Evolutionary conservation across 2,329 filamentous ascomycete species (phyloP).

Genomic region (Aspergillus awamori): DNA sequence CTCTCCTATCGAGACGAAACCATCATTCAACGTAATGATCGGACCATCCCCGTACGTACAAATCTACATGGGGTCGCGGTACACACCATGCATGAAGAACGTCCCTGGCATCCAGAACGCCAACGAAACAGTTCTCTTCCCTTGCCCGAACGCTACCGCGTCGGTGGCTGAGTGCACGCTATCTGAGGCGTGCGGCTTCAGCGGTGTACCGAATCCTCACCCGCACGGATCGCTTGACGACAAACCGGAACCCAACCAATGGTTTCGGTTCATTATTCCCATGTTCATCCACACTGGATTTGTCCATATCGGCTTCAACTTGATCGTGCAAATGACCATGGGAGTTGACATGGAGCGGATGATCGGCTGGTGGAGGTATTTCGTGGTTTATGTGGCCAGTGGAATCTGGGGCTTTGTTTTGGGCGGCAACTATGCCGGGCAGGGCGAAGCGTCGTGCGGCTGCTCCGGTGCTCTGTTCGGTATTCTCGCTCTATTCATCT

Average conservation of each 20-base stretch:
- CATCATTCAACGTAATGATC: slow-evolving; percentile 95
- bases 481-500: slow-evolving; percentile 80
- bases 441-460: slow-evolving; percentile 79
- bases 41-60: slow-evolving; percentile 86
- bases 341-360: slow-evolving; percentile 89
- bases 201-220: slow-evolving; percentile 69
- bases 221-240: slow-evolving; percentile 55
- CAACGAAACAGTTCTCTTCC: slow-evolving; percentile 56
- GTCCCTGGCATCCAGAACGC: slow-evolving; percentile 46
- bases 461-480: slow-evolving; percentile 91
- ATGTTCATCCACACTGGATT: slow-evolving; percentile 95
- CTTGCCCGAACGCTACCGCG: slow-evolving; percentile 79
- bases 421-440: slow-evolving; percentile 87
- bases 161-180: slow-evolving; percentile 68
- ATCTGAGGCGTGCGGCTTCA: slow-evolving; percentile 80
- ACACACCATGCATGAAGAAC: slow-evolving; percentile 92
- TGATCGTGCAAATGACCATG: slow-evolving; percentile 86
- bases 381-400: slow-evolving; percentile 83
- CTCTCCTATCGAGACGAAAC: slow-evolving; percentile 69
- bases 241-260: slow-evolving; percentile 77
- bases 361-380: slow-evolving; percentile 86
- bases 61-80: slow-evolving; percentile 96
- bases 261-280: slow-evolving; percentile 93
- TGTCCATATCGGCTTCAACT: slow-evolving; percentile 94
- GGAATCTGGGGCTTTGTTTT: slow-evolving; percentile 97